Percentiles rank a stretch among this genome's conserved stretches.
Conservation (phyloP, 768 basidiomycete species). For the Saitozyma podzolica region DNA sequence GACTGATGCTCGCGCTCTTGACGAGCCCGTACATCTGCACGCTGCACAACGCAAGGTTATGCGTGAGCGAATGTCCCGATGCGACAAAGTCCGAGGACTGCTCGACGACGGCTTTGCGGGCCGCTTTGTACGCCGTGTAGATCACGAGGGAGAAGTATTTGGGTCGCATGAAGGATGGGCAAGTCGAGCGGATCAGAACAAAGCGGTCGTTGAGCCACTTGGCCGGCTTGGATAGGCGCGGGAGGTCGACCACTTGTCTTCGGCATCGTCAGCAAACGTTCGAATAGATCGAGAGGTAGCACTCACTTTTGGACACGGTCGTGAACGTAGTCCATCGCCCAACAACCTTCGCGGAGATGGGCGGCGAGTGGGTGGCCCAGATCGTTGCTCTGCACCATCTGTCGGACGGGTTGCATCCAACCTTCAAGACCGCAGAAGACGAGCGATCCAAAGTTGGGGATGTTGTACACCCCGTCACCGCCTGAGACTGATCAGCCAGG, state of each 20-base stretch:
- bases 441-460: conserved; percentile 72
- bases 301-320: conserved; percentile 70
- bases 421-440: conserved; percentile 94
- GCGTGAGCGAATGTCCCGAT: conserved; percentile 82
- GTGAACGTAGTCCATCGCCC: conserved; percentile 88
- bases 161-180: conserved; percentile 85
- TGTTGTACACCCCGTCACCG: conserved; percentile 76
- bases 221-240: conserved; percentile 68
- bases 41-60: conserved; percentile 73
- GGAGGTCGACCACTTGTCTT: conserved; percentile 61
- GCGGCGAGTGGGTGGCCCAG: conserved; percentile 87
- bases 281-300: background rate
- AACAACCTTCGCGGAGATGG: conserved; percentile 80
- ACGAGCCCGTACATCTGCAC: conserved; percentile 84
- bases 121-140: conserved; percentile 88
- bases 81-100: conserved; percentile 84
- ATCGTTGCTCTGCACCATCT: conserved; percentile 86
- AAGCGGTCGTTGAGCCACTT: conserved; percentile 87
- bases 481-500: conserved; percentile 32
- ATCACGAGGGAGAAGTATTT: conserved; percentile 94
- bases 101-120: conserved; percentile 76
- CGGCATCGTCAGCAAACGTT: background rate
- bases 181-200: conserved; percentile 69
- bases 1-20: conserved; percentile 81
- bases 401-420: conserved; percentile 87